Evolutionary conservation across 192 early-diverging fungal species (phyloP).

Genomic region (Coemansia sp.): DNA sequence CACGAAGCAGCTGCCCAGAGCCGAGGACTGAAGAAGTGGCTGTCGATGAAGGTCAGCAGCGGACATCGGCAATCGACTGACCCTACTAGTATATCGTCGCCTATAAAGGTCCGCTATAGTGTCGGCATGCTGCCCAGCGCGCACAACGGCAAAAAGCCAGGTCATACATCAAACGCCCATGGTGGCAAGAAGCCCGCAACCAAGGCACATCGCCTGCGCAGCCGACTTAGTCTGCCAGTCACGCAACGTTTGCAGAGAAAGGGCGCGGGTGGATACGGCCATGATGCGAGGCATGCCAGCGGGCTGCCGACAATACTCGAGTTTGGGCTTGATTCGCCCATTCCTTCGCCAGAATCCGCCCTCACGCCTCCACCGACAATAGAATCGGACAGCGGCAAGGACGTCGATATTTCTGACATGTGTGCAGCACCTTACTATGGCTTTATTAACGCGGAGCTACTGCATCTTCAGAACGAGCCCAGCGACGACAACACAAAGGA

Average conservation of each 20-base stretch:
- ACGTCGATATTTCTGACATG: not conserved
- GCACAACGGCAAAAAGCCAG: not conserved
- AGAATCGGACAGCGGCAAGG: not conserved
- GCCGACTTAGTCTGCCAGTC: slow-evolving; percentile 4
- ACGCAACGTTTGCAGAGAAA: slow-evolving; percentile 8
- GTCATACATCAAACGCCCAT: not conserved
- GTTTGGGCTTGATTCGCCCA: slow-evolving; percentile 5
- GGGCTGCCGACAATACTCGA: slow-evolving; percentile 8
- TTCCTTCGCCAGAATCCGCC: not conserved
- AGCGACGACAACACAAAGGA: not conserved
- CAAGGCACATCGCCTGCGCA: not conserved
- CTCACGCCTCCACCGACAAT: slow-evolving; percentile 6
- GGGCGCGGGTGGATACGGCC: not conserved
- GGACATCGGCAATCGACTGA: not conserved
- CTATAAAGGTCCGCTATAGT: not conserved
- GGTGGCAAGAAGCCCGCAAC: not conserved
- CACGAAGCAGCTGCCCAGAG: not conserved
- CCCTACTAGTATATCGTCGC: not conserved
- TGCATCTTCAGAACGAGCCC: not conserved
- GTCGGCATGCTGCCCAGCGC: slow-evolving; percentile 1
- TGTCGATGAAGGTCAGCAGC: slow-evolving; percentile 22
- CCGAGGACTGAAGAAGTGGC: slow-evolving; percentile 38
- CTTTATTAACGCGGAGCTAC: not conserved
- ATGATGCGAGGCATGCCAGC: not conserved
- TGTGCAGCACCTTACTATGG: not conserved